These are phyloP conservation scores for Loxodes magnus DNA, from an alignment of 73 alveolate genomes.

Conservation along the genomic window DNA sequence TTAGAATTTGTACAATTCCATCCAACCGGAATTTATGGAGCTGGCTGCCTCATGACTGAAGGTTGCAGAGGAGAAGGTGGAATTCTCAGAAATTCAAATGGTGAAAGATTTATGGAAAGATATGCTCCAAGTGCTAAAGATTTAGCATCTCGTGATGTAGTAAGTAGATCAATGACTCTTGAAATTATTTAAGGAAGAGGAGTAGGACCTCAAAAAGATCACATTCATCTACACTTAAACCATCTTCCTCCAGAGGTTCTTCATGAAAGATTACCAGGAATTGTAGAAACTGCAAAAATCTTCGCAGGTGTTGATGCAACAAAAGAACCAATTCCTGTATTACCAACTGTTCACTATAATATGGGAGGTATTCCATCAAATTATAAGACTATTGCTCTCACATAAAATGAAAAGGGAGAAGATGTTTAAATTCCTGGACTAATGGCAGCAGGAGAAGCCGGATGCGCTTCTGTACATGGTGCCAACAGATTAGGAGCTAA, in stretches of 20 bases:
- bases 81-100: constrained; percentile 51
- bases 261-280: constrained; percentile 91
- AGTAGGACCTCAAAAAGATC: constrained; percentile 84
- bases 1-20: constrained; percentile 92
- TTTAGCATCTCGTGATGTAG: constrained; percentile 95
- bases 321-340: constrained; percentile 92
- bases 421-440: constrained; percentile 84
- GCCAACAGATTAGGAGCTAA: constrained; percentile 99
- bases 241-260: constrained; percentile 88
- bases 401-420: constrained; percentile 48
- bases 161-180: constrained; percentile 88
- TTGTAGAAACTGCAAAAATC: constrained; percentile 87
- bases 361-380: constrained; percentile 99
- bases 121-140: constrained; percentile 91
- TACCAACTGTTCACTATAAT: constrained; percentile 98
- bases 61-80: constrained; percentile 99
- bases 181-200: constrained; percentile 90
- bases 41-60: constrained; percentile 94
- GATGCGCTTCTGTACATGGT: constrained; percentile 98
- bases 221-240: constrained; percentile 68
- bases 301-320: constrained; percentile 95
- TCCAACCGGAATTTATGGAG: constrained; percentile 95
- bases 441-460: constrained; percentile 97
- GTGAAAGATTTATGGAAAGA: constrained; percentile 86
- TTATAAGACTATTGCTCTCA: constrained; percentile 78